A percentile compares a stretch with the other conserved stretches of the same genome.
These are phyloP conservation scores for Alloteropsis semialata DNA, from an alignment of 176 grass and related monocot genomes.

Conservation along the genomic window DNA sequence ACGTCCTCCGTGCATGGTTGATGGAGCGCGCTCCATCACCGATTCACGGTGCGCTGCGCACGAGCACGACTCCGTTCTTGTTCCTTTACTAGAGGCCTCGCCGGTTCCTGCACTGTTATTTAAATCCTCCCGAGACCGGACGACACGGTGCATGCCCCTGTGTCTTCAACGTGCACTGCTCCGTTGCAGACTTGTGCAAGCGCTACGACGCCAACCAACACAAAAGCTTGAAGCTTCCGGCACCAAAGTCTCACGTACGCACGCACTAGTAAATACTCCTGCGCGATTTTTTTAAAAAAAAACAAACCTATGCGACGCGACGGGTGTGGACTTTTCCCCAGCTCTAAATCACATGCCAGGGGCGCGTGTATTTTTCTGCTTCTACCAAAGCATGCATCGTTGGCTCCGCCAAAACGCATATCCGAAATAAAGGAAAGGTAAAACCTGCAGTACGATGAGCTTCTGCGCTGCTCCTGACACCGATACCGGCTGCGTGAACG, in stretches of 20 bases:
- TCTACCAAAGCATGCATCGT: neutral
- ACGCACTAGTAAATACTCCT: no score
- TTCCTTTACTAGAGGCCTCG: neutral
- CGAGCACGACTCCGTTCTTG: neutral
- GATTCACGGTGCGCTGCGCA: no score
- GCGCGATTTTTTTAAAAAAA: no score
- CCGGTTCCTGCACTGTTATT: neutral
- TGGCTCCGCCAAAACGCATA: neutral
- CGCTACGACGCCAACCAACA: no score
- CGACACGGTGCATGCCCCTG: no score
- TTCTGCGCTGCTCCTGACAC: neutral
- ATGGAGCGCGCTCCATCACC: no score
- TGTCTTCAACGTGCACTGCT: no score
- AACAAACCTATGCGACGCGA: neutral
- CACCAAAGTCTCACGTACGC: no score
- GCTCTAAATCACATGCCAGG: neutral
- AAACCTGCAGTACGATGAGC: neutral
- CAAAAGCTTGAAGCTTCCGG: no score
- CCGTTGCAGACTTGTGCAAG: no score
- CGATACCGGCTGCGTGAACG: slow-evolving; percentile 3
- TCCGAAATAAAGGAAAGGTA: neutral
- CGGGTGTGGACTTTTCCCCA: neutral
- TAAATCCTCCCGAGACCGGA: no score
- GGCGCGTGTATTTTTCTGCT: neutral
- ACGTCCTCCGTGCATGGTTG: no score